Percentiles rank a stretch among this genome's conserved stretches.
Conservation (phyloP, 2,329 filamentous ascomycete genomes). For the Curvularia verruculosa region DNA sequence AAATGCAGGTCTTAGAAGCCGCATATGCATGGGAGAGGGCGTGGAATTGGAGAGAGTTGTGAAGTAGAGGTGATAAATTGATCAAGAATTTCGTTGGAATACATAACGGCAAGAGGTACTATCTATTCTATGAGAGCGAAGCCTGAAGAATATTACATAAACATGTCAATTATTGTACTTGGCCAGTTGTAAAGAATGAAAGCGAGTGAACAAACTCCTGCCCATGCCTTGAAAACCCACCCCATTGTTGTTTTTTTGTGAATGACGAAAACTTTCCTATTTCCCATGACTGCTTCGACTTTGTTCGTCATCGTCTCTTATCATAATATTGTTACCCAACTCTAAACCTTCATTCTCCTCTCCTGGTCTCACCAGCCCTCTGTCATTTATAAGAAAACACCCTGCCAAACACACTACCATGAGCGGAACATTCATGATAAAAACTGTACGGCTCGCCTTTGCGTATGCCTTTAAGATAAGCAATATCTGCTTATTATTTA, state of each 20-base stretch:
- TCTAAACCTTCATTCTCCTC: slow-evolving; percentile 7
- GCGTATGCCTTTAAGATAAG: slow-evolving; percentile 60
- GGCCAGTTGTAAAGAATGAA: neutral
- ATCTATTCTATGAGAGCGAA: neutral
- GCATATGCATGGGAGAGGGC: slow-evolving; percentile 57
- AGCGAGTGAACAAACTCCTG: neutral
- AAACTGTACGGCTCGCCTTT: slow-evolving; percentile 61
- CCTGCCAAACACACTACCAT: slow-evolving; percentile 59
- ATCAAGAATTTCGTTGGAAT: neutral
- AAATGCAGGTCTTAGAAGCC: slow-evolving; percentile 54
- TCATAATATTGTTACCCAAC: neutral
- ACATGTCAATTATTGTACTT: neutral
- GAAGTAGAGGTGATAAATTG: neutral
- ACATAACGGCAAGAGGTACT: neutral
- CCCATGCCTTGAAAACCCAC: neutral
- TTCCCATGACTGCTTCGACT: neutral
- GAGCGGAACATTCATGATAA: slow-evolving; percentile 62
- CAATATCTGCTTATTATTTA: slow-evolving; percentile 19
- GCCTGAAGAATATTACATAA: neutral
- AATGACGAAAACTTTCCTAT: neutral
- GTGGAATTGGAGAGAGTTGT: slow-evolving; percentile 53
- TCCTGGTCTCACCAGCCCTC: slow-evolving; percentile 52
- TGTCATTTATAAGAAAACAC: slow-evolving; percentile 57
- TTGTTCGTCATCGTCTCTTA: neutral
- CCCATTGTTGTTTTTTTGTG: neutral